Evolutionary conservation across 177 flowering plant species (phyloP).

Genomic region (Vitis hybrid): DNA sequence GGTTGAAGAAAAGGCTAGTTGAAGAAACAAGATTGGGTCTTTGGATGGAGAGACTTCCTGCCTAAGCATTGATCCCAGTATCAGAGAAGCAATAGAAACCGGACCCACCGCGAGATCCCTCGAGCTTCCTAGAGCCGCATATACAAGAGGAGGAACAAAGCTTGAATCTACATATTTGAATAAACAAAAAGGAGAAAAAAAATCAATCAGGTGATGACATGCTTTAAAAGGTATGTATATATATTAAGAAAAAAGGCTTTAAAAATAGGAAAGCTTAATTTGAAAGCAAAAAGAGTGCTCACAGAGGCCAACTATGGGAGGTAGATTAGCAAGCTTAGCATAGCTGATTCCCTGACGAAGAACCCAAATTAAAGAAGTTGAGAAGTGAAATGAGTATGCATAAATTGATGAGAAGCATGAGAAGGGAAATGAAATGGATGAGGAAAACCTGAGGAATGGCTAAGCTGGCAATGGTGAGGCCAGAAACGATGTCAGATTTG

Average conservation of each 20-base stretch:
- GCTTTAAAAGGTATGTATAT: no score
- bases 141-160: slow-evolving; percentile 88
- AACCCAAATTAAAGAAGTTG: neutral
- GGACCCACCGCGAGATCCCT: slow-evolving; percentile 92
- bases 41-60: slow-evolving; percentile 63
- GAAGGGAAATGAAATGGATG: neutral
- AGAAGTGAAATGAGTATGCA: neutral
- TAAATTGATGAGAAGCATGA: neutral
- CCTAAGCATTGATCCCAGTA: slow-evolving; percentile 78
- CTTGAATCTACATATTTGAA: slow-evolving; percentile 64
- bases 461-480: slow-evolving; percentile 90
- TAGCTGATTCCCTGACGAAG: slow-evolving; percentile 74
- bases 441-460: slow-evolving; percentile 79
- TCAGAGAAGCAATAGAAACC: slow-evolving; percentile 86
- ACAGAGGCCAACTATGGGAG: slow-evolving; percentile 85
- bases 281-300: slow-evolving; percentile 18
- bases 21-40: slow-evolving; percentile 65
- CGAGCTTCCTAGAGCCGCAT: slow-evolving; percentile 87
- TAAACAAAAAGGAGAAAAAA: neutral
- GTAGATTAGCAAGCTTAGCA: slow-evolving; percentile 79
- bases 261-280: neutral
- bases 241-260: neutral
- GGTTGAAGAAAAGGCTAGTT: slow-evolving; percentile 77
- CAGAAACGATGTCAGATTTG: slow-evolving; percentile 75
- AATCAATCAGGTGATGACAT: neutral